phyloP scores from a whole-genome alignment of 73 alveolate species.

The Tetrahymena borealis region DNA sequence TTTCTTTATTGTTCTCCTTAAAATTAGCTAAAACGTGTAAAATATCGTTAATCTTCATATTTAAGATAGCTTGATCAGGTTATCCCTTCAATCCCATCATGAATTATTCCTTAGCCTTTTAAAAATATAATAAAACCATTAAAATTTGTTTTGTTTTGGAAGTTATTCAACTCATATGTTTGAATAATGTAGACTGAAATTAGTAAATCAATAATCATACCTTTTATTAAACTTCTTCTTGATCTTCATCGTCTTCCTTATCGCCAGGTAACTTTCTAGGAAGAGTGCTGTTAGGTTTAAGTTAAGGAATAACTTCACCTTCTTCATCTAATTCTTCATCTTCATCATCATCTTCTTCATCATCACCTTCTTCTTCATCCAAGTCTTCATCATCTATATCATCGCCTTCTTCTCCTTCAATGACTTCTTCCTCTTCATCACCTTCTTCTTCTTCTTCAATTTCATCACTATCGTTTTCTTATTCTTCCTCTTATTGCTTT shows the following conservation, averaged over 20 bases:
- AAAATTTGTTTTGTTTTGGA: not conserved
- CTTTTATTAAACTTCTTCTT: not conserved
- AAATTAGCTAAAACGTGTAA: slow-evolving; percentile 47
- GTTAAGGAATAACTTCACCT: slow-evolving; percentile 5
- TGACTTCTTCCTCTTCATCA: not conserved
- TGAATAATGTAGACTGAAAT: not conserved
- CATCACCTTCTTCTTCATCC: slow-evolving; percentile 3
- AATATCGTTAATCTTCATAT: slow-evolving; percentile 54
- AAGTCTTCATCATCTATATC: slow-evolving; percentile 9
- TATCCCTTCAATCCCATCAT: not conserved
- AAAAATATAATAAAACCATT: not conserved
- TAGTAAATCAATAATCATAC: not conserved
- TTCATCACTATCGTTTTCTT: slow-evolving; percentile 8
- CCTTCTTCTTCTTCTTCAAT: slow-evolving; percentile 7
- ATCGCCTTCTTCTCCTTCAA: not conserved
- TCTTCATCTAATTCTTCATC: slow-evolving; percentile 9
- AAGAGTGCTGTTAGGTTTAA: not conserved
- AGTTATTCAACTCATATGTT: not conserved
- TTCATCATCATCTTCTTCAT: slow-evolving; percentile 19
- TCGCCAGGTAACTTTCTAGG: not conserved
- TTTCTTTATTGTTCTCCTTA: slow-evolving; percentile 50
- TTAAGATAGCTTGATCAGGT: slow-evolving; percentile 58
- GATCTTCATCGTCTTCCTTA: slow-evolving; percentile 1
- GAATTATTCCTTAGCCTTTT: not conserved
- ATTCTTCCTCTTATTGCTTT: not conserved